Conservation (phyloP, 768 basidiomycete genomes). For the Psilocybe cubensis region DNA sequence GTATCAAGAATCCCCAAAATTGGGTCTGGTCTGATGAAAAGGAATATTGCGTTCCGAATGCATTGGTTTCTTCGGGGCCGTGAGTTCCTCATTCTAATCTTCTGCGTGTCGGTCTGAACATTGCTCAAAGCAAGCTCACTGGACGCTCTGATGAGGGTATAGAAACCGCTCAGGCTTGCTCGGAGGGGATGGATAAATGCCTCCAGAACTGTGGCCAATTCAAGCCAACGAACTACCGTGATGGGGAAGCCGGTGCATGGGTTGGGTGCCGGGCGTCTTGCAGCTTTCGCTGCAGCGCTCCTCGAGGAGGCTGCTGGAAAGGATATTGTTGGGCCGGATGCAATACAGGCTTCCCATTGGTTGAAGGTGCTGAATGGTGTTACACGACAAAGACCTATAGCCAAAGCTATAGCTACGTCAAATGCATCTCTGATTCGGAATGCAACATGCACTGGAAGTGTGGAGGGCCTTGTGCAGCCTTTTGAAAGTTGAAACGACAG, state of each 20-base stretch:
- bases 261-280: neutral
- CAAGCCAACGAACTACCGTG: neutral
- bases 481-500: neutral
- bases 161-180: neutral
- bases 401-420: neutral
- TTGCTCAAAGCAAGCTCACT: neutral
- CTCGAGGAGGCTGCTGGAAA: neutral
- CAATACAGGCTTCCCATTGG: neutral
- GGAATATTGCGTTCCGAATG: neutral
- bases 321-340: conserved; percentile 7
- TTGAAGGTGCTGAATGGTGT: neutral
- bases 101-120: too few species aligned
- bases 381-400: conserved; percentile 1
- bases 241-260: neutral
- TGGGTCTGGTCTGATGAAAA: neutral
- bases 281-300: neutral
- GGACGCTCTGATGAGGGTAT: neutral
- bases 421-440: neutral
- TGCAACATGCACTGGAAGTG: neutral
- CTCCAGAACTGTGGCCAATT: neutral
- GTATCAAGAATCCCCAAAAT: neutral
- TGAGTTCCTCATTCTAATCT: neutral
- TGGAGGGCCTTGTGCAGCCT: neutral
- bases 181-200: neutral
- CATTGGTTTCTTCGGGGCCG: neutral